Base-by-base conservation (phyloP, 768 basidiomycete genomes). In the Russula lepida region DNA sequence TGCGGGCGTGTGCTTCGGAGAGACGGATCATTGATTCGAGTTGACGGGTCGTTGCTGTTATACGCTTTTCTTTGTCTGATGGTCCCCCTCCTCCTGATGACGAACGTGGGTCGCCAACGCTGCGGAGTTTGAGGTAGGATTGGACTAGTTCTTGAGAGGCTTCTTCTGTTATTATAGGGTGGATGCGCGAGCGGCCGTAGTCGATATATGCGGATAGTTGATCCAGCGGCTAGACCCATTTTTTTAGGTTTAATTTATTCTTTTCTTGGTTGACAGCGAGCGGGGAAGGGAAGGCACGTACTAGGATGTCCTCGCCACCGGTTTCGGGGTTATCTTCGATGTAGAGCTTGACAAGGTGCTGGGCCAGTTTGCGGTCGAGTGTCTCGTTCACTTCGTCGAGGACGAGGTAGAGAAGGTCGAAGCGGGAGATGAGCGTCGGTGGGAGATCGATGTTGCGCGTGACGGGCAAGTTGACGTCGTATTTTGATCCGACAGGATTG, bases 1-100 rank as follows among this genome's bases (percentile, higher is more conserved):
- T 98, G 33, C 95, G 82, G 4, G 97, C 95, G 70, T 99, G 97
- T 0, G 89, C 97, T 74, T 99, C 97, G 0, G 89, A 88, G 28
- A 99, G 83, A 6, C 95, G 88, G 69, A 99, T 97, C 84, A 99
- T 91, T 67, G 87, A 89, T 74, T 99, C 97, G 17, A 99, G 83
- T 73, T 99, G 95, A 52, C 97, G 84, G 0, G 97, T 98, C 33
- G 97, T 98, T 0, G 97, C 97, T 0, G 97, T 99, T 73, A 99
- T 99, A 13, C 95, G 85, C 70, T 91, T 91, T 73, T 98, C 95
- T 62, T 92, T 91, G 73, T 98, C 95, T 61, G 6, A 1, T 39
- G 37, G 2, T 43, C 82, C 83, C 8, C 11, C 12, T 23, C 13
- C 21, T 25, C 12, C 1, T 5, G 12, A 4, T 46, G 44, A 6